Percentiles rank a stretch among this genome's conserved stretches.
phyloP scores from a whole-genome alignment of 192 early-diverging fungal genomes.

The Backusella tarrabulga region DNA sequence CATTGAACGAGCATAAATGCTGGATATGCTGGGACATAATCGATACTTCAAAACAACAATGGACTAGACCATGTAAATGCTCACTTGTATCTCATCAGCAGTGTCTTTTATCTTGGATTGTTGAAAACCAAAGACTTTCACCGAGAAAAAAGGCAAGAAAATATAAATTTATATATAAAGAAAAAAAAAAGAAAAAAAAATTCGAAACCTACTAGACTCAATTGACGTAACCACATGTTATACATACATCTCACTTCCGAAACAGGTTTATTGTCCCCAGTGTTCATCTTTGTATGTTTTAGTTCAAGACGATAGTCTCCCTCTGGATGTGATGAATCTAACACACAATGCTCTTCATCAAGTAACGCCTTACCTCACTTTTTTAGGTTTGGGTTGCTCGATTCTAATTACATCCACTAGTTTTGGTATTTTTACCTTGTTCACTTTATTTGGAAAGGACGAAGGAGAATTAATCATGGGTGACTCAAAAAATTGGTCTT shows the following conservation, averaged over 20 bases:
- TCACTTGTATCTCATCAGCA: slow-evolving; percentile 77
- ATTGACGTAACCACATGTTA: background rate
- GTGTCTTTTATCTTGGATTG: slow-evolving; percentile 75
- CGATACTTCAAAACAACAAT: slow-evolving; percentile 53
- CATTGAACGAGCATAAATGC: slow-evolving; percentile 36
- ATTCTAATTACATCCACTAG: slow-evolving; percentile 64
- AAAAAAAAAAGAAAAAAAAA: background rate
- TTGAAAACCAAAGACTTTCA: slow-evolving; percentile 60
- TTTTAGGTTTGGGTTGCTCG: slow-evolving; percentile 59
- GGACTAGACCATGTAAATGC: slow-evolving; percentile 72
- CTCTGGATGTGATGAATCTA: slow-evolving; percentile 48
- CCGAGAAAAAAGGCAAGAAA: slow-evolving; percentile 43
- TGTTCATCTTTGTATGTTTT: slow-evolving; percentile 64
- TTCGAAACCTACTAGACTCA: background rate
- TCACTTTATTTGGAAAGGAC: slow-evolving; percentile 62
- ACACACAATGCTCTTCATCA: slow-evolving; percentile 55
- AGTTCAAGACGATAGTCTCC: slow-evolving; percentile 49
- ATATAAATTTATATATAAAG: background rate
- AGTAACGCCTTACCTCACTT: slow-evolving; percentile 60
- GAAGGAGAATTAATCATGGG: slow-evolving; percentile 62
- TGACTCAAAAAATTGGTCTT: slow-evolving; percentile 54
- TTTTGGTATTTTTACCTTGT: slow-evolving; percentile 66
- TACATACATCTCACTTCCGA: background rate
- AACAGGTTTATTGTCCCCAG: slow-evolving; percentile 67
- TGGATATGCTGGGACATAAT: slow-evolving; percentile 82